phyloP scores from a whole-genome alignment of 192 early-diverging fungal genomes.

The Backusella mclennaniae region DNA sequence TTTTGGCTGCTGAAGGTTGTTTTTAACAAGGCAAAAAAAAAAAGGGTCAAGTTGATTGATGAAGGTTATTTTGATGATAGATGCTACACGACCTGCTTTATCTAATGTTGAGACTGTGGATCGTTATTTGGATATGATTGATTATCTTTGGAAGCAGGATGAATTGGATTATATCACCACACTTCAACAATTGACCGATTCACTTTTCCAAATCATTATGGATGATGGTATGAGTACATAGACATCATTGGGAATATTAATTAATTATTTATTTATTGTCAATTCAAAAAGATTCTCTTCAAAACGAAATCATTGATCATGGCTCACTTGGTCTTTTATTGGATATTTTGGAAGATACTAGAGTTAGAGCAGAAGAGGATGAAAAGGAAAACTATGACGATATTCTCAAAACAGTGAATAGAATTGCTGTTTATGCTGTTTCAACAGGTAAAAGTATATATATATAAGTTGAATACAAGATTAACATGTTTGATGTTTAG shows the following conservation, averaged over 20 bases:
- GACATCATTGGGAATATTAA: not conserved
- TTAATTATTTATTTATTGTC: not conserved
- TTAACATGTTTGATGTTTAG: constrained; percentile 21
- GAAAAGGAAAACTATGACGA: constrained; percentile 49
- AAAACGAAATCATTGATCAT: constrained; percentile 35
- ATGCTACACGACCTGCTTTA: constrained; percentile 2
- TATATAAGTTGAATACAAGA: not conserved
- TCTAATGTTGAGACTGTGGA: constrained; percentile 6
- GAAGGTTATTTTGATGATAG: not conserved
- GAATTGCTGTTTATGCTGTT: constrained; percentile 44
- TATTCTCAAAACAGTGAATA: constrained; percentile 41
- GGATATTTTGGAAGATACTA: constrained; percentile 43
- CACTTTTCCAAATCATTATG: constrained; percentile 33
- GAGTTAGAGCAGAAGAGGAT: constrained; percentile 42
- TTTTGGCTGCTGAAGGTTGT: constrained; percentile 20
- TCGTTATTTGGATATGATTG: constrained; percentile 19
- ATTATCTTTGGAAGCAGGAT: constrained; percentile 19
- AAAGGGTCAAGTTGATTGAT: not conserved
- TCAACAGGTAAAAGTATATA: constrained; percentile 38
- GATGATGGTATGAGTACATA: constrained; percentile 33
- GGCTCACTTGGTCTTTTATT: constrained; percentile 37
- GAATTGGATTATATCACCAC: constrained; percentile 21
- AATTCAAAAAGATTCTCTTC: constrained; percentile 35
- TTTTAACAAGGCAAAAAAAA: not conserved
- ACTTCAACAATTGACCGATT: constrained; percentile 32